phyloP scores from a whole-genome alignment of 2,329 filamentous ascomycete species.

The Pseudocercospora eumusae region DNA sequence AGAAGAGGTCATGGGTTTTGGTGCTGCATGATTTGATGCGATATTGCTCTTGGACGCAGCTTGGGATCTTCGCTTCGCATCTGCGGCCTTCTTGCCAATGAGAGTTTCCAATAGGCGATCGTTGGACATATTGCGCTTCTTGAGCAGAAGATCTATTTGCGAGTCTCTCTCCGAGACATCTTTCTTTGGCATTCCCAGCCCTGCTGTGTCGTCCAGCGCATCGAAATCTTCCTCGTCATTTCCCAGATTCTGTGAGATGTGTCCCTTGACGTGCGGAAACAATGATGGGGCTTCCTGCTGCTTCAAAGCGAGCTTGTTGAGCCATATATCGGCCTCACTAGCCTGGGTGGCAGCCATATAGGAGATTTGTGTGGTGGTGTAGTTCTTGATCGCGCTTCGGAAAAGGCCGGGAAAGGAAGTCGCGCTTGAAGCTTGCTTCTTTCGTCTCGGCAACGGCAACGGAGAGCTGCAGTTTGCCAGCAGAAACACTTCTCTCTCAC shows the following conservation, averaged over 20 bases:
- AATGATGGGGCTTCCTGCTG: slow-evolving; percentile 59
- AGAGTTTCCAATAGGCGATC: slow-evolving; percentile 46
- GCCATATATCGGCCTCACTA: slow-evolving; percentile 51
- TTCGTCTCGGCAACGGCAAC: slow-evolving; percentile 11
- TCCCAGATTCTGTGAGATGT: slow-evolving; percentile 24
- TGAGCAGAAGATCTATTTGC: slow-evolving; percentile 41
- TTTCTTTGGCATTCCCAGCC: slow-evolving; percentile 20
- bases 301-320: slow-evolving; percentile 56
- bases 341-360: slow-evolving; percentile 11
- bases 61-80: slow-evolving; percentile 34
- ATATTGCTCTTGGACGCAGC: slow-evolving; percentile 18
- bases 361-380: slow-evolving; percentile 1
- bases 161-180: slow-evolving; percentile 18
- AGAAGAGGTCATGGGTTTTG: neutral
- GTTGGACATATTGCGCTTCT: slow-evolving; percentile 41
- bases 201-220: slow-evolving; percentile 22
- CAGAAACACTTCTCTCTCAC: slow-evolving; percentile 15
- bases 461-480: slow-evolving; percentile 17
- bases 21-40: slow-evolving; percentile 18
- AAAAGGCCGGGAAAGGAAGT: slow-evolving; percentile 6
- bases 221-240: slow-evolving; percentile 59
- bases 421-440: slow-evolving; percentile 14
- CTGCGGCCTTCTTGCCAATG: slow-evolving; percentile 46
- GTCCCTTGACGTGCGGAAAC: slow-evolving; percentile 45
- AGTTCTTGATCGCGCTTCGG: slow-evolving; percentile 5